phyloP scores from a whole-genome alignment of 331 rosid species.

The Telfairia occidentalis region DNA sequence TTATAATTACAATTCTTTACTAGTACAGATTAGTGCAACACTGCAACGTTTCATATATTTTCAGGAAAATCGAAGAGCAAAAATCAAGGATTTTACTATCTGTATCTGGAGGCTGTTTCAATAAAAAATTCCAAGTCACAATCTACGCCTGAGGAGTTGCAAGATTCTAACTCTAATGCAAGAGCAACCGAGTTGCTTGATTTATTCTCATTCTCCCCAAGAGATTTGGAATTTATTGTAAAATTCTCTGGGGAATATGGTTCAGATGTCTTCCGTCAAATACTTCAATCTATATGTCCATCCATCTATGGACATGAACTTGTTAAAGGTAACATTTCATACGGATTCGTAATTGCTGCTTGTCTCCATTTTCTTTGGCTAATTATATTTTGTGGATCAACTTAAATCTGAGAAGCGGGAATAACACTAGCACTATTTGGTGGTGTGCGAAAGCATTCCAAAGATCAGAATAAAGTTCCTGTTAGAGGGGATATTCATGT shows the following conservation, averaged over 20 bases:
- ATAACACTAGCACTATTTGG: constrained; percentile 80
- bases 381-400: constrained; percentile 6
- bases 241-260: constrained; percentile 62
- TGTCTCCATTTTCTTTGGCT: neutral
- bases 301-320: constrained; percentile 94
- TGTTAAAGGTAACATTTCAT: constrained; percentile 61
- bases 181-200: constrained; percentile 58
- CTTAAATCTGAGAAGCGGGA: constrained; percentile 53
- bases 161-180: constrained; percentile 48
- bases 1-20: neutral
- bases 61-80: constrained; percentile 74
- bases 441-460: constrained; percentile 72
- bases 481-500: constrained; percentile 96
- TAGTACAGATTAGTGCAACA: neutral
- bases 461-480: constrained; percentile 90
- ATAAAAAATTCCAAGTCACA: constrained; percentile 72
- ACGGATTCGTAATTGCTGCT: neutral
- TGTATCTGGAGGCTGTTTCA: constrained; percentile 85
- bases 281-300: constrained; percentile 88
- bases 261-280: constrained; percentile 74
- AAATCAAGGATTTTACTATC: constrained; percentile 83
- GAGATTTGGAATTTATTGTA: constrained; percentile 83
- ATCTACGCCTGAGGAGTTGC: constrained; percentile 40
- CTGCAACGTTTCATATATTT: constrained; percentile 4
- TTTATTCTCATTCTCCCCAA: constrained; percentile 65